Percentiles rank a stretch among this genome's conserved stretches.
Evolutionary conservation across 2,329 filamentous ascomycete species (phyloP).

Genomic region (Colletotrichum scovillei): DNA sequence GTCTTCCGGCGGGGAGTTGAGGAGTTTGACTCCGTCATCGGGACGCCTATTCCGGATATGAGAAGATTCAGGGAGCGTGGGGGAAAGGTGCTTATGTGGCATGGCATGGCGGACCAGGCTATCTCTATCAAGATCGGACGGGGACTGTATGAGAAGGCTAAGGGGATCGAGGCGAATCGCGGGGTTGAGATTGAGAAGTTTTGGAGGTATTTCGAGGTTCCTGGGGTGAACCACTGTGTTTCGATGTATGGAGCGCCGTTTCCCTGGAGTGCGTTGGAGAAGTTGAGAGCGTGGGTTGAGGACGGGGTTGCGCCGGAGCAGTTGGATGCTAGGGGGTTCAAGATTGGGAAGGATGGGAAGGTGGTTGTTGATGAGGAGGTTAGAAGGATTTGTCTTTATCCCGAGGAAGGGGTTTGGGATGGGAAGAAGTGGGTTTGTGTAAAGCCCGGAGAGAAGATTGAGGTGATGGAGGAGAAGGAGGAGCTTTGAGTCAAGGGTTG

Average conservation of each 20-base stretch:
- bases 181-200: background rate
- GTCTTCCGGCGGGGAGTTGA: constrained; percentile 37
- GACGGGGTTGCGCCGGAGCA: constrained; percentile 60
- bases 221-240: constrained; percentile 61
- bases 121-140: constrained; percentile 38
- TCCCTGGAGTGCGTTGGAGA: background rate
- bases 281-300: constrained; percentile 61
- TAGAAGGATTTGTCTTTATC: constrained; percentile 7
- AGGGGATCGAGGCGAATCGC: background rate
- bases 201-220: constrained; percentile 56
- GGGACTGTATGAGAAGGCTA: background rate
- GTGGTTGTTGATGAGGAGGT: background rate
- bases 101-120: constrained; percentile 51
- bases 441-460: background rate
- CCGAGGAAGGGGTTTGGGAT: constrained; percentile 5
- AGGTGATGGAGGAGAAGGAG: background rate
- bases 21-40: constrained; percentile 39
- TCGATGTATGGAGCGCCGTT: constrained; percentile 1
- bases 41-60: constrained; percentile 42
- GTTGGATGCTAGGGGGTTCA: background rate
- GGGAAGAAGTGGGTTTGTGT: background rate
- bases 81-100: constrained; percentile 56
- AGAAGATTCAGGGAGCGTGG: constrained; percentile 44
- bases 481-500: background rate
- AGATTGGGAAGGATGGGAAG: background rate